Evolutionary conservation across 2,329 filamentous ascomycete genomes (phyloP), one percentile per base, ranked within the genome.

Genomic region (Fusarium praegraminearum): DNA sequence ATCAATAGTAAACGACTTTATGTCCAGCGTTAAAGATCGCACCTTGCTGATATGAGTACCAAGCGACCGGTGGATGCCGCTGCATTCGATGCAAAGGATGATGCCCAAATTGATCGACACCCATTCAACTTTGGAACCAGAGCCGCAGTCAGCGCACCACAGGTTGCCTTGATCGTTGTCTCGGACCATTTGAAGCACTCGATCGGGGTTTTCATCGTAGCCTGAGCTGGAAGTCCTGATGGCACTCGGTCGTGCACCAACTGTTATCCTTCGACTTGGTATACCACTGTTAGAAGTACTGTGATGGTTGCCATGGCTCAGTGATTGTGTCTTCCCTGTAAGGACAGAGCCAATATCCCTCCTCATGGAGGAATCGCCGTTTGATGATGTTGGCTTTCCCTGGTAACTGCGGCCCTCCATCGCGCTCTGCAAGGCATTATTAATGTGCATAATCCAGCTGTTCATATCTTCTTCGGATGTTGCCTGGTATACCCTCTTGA

Each of bases 41-140:
- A 99, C 90, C 82, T 99, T 99, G 80, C 94, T 97, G 76, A 99
- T 98, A 79, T 99, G 96, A 3, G 96, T 99, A 15, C 96, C 96
- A 5, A 99, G 86, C 2, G 95, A 98, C 43, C 96, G 90, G 80
- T 99, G 96, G 66, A 99, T 98, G 68, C 96, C 96, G 77, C 94
- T 97, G 81, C 96, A 99, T 80, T 99, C 95, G 77, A 98, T 98
- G 82, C 96, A 99, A 22, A 99, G 87, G 56, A 99, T 91, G 63
- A 99, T 97, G 46, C 93, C 96, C 7, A 99, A 86, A 75, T 99
- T 99, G 81, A 99, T 97, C 0, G 96, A 98, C 30, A 98, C 96
- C 96, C 96, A 99, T 80, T 99, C 96, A 24, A 97, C 94, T 82
- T 98, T 98, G 76, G 90, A 88, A 35, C 92, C 91, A 10, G 94